Evolutionary conservation across 345 rosid species (phyloP), one percentile per base, ranked within the genome.

Genomic region (Lagerstroemia speciosa): DNA sequence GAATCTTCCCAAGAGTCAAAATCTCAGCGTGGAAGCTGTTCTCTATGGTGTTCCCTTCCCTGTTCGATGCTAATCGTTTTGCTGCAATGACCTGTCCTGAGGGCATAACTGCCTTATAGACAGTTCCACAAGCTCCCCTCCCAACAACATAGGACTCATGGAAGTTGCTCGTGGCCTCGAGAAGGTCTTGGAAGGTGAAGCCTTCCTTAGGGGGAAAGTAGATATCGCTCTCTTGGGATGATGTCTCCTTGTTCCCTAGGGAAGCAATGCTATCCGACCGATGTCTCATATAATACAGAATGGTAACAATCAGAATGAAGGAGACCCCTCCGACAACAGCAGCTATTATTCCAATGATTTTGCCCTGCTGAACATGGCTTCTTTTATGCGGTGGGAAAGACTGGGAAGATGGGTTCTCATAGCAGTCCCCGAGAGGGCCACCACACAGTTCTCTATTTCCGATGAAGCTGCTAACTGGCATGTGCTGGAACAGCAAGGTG

Each of bases 121-220:
- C 98, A 1, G 93, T 87, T 75, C 99, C 99, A 66, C 96, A 90
- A 43, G 97, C 99, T 58, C 99, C 99, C 68, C 79, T 83, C 52
- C 99, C 98, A n/a, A 92, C 80, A 33, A 86, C 74, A 71, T 84
- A 95, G 69, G 87, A 83, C 3, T 95, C 97, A 22, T 88, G 82
- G 68, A 95, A 95, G 70, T 86, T 86, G 29, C 80, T 78, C 0
- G 99, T 95, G 43, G 87, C 87, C 72, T 83, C 88, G n/a, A 90
- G 72, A 37, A 95, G 78, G 80, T 95, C 98, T 77, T 85, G 92
- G 74, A 92, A 89, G 9, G 92, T 83, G 78, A 95, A 92, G 7
- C 89, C 89, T 68, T 89, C 93, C 76, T 84, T 92, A 2, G 96
- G 92, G 76, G 89, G 81, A 64, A 89, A 87, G 79, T 93, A 91